Base-by-base conservation (phyloP, 2,329 filamentous ascomycete species). In the Talaromyces albobiverticillius region DNA sequence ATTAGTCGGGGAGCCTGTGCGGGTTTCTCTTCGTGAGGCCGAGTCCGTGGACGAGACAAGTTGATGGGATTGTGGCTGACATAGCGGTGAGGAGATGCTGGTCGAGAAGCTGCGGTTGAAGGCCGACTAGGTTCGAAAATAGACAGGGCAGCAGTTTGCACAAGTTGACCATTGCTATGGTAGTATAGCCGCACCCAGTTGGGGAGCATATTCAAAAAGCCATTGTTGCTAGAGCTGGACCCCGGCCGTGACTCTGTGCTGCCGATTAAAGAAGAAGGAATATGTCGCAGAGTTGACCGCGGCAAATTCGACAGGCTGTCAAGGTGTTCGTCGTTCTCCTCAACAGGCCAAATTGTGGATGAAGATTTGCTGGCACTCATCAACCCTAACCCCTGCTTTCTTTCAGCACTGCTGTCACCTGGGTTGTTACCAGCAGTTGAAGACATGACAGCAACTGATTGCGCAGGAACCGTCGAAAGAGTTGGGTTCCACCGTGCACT, bases 171-270 rank as follows among this genome's bases (percentile, higher is more conserved):
- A 51, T 83, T 84, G 31, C 49, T 18, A 32, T 84, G 83, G 67
- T 91, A 91, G 70, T 90, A 91, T 14, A 89, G 73, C 60, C 79
- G 84, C 38, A 71, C 72, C 68, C 79, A 81, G 7, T 73, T 68
- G 1, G 79, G 77, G 41, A 77, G 68, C 34, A 66, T 68, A n/a
- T 70, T 70, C 47, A 75, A 61, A 25, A 76, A 59, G 22, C 73
- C 69, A 55, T 75, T 80, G 16, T 73, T 69, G 40, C 72, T 71
- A 18, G 75, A 69, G 45, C 72, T 71, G 11, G 78, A 80, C 31
- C 72, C 74, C 2, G 53, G 53, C 1, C 53, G 53, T 20, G 53
- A 55, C 23, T 55, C 53, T 18, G 48, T 46, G 43, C 67, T 82
- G 74, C 59, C 64, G 4, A 68, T 59, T 48, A 71, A 64, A 3